phyloP scores from a whole-genome alignment of 495 filamentous ascomycete species.

The Podospora australis region DNA sequence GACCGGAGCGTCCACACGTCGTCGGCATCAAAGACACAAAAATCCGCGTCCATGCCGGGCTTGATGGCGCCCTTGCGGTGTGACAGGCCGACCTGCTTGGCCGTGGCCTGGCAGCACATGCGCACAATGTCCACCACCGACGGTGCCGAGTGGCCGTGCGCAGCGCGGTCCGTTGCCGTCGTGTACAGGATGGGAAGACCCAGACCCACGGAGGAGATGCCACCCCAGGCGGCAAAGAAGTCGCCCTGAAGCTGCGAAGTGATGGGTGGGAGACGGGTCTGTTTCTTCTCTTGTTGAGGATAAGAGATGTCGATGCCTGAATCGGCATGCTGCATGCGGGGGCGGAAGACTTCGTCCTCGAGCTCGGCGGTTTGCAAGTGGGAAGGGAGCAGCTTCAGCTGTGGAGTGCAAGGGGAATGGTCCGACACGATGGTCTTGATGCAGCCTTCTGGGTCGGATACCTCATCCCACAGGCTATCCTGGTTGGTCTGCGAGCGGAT shows the following conservation, averaged over 20 bases:
- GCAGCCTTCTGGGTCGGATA: constrained; percentile 63
- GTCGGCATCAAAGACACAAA: constrained; percentile 85
- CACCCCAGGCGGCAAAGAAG: constrained; percentile 95
- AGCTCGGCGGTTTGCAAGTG: constrained; percentile 40
- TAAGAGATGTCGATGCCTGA: constrained; percentile 42
- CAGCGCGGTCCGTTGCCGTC: constrained; percentile 54
- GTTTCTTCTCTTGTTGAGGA: constrained; percentile 9
- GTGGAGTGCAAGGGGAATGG: constrained; percentile 91
- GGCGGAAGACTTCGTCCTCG: constrained; percentile 18
- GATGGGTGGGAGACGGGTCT: background rate
- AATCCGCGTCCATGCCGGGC: constrained; percentile 84
- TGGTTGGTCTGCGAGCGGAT: constrained; percentile 82
- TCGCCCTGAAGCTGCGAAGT: constrained; percentile 49
- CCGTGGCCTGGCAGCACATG: constrained; percentile 82
- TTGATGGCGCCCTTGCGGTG: constrained; percentile 74
- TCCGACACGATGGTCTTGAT: constrained; percentile 95
- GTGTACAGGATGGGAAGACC: constrained; percentile 91
- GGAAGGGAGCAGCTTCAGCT: constrained; percentile 79
- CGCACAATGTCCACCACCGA: constrained; percentile 68
- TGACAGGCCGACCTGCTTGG: constrained; percentile 83
- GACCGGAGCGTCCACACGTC: constrained; percentile 64
- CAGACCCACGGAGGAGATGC: constrained; percentile 88
- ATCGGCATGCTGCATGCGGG: constrained; percentile 36
- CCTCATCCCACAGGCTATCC: constrained; percentile 80
- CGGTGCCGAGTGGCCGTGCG: constrained; percentile 34